Evolutionary conservation across 202 grass and related monocot genomes (phyloP), one percentile per base, ranked within the genome.

Genomic region (Bolboschoenoplectus hybrid): DNA sequence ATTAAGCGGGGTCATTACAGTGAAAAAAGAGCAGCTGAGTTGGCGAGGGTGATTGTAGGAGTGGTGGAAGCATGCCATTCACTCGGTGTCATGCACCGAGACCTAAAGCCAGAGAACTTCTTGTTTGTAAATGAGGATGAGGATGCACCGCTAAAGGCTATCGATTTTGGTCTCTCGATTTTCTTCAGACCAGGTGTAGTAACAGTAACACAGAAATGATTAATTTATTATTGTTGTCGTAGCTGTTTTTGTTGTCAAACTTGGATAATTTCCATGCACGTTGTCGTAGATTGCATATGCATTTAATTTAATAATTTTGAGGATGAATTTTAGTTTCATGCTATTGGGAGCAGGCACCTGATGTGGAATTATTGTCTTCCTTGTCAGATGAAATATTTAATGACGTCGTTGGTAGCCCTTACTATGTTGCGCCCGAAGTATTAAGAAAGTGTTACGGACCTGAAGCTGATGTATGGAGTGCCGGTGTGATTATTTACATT

Each of bases 61-160:
- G 95, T 97, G 44, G 89, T 97, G 0, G 95, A 97, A 83, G 89
- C 88, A 62, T 97, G 95, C 73, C 95, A 97, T 76, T 97, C 95
- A 13, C 85, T 97, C 7, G 94, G 94, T 0, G 94, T 97, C 60
- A 97, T 97, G 94, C 94, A 97, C 52, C 83, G 92, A 0, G 94
- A 97, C 34, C 94, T 94, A 84, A 97, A 97, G 70, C 92, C 94
- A 0, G 94, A 97, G 82, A 97, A 97, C 73, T 97, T 97, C 58
- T 81, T 97, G 5, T 97, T 97, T 35, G 84, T 90, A 2, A 82
- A 91, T 10, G 86, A 93, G 10, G 84, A 89, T 3, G 95, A 97
- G 88, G 88, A 94, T 2, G 83, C 92, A 41, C 79, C 86, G 3
- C 92, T 97, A 26, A 97, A 97, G 87, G 91, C 95, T 61, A 97